phyloP scores from a whole-genome alignment of 2,329 filamentous ascomycete genomes.

The Septoria linicola region DNA sequence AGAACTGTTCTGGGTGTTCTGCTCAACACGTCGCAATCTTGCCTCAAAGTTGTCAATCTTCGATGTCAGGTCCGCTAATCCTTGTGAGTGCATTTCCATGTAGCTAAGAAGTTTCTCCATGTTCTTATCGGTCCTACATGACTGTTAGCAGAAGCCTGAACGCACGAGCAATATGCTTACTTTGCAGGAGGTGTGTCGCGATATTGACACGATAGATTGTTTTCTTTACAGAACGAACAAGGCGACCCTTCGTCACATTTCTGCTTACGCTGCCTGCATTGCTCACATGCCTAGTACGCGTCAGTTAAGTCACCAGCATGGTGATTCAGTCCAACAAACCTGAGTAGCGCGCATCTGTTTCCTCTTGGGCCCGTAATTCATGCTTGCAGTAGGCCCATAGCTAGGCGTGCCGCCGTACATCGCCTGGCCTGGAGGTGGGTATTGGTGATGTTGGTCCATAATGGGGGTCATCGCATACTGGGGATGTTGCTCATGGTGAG shows the following conservation, averaged over 20 bases:
- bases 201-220: slow-evolving; percentile 79
- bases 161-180: slow-evolving; percentile 52
- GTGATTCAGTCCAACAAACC: slow-evolving; percentile 25
- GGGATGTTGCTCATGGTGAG: slow-evolving; percentile 31
- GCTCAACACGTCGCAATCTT: slow-evolving; percentile 31
- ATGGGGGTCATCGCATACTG: slow-evolving; percentile 32
- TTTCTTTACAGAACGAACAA: slow-evolving; percentile 83
- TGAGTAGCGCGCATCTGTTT: slow-evolving; percentile 41
- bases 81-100: slow-evolving; percentile 41
- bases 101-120: slow-evolving; percentile 51
- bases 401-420: slow-evolving; percentile 29
- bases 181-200: slow-evolving; percentile 88
- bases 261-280: slow-evolving; percentile 81
- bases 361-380: slow-evolving; percentile 31
- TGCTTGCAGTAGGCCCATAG: slow-evolving; percentile 31
- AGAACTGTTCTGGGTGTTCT: slow-evolving; percentile 16
- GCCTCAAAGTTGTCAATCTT: slow-evolving; percentile 33
- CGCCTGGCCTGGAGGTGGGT: slow-evolving; percentile 28
- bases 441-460: slow-evolving; percentile 33
- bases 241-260: slow-evolving; percentile 88
- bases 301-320: slow-evolving; percentile 19
- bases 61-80: slow-evolving; percentile 29
- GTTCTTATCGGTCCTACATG: slow-evolving; percentile 48
- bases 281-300: slow-evolving; percentile 73
- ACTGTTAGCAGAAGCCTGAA: slow-evolving; percentile 1